Conservation (phyloP, 768 basidiomycete genomes). For the Antrodiella citrinella region DNA sequence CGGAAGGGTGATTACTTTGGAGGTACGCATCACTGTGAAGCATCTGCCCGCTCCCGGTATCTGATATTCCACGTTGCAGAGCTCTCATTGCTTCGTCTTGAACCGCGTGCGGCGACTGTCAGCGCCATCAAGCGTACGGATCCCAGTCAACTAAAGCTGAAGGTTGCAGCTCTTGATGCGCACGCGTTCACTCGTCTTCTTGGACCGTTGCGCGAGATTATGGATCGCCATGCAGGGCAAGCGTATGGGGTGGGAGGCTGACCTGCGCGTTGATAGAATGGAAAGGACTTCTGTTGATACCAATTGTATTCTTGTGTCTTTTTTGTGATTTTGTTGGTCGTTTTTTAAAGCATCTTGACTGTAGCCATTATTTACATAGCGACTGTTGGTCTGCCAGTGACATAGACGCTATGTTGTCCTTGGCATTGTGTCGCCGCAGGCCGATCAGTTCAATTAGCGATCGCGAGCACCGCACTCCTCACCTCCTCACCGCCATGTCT, state of each 20-base stretch:
- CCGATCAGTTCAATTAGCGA: too few relatives aligned
- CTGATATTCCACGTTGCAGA: slow-evolving; percentile 55
- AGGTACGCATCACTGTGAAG: slow-evolving; percentile 44
- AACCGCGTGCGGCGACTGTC: slow-evolving; percentile 94
- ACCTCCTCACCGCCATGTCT: too few relatives aligned
- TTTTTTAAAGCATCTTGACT: background rate
- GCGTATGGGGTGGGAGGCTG: slow-evolving; percentile 44
- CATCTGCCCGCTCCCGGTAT: too few relatives aligned
- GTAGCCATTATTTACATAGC: background rate
- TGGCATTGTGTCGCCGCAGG: too few relatives aligned
- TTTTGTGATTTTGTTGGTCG: slow-evolving; percentile 5
- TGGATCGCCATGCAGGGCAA: slow-evolving; percentile 85
- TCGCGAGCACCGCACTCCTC: too few relatives aligned
- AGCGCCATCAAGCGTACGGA: slow-evolving; percentile 58
- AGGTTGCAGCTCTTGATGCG: slow-evolving; percentile 90
- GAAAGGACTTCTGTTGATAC: slow-evolving; percentile 2
- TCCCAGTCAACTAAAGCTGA: slow-evolving; percentile 54
- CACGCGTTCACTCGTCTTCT: slow-evolving; percentile 90
- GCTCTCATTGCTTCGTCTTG: slow-evolving; percentile 79
- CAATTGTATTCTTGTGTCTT: slow-evolving; percentile 5
- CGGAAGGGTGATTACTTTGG: slow-evolving; percentile 97
- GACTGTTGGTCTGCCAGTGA: too few relatives aligned
- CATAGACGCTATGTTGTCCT: too few relatives aligned
- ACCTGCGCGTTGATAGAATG: slow-evolving; percentile 5
- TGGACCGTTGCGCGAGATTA: slow-evolving; percentile 86